Evolutionary conservation across 2,329 filamentous ascomycete genomes (phyloP), one percentile per base, ranked within the genome.

Genomic region (Leptographium galeiforme): DNA sequence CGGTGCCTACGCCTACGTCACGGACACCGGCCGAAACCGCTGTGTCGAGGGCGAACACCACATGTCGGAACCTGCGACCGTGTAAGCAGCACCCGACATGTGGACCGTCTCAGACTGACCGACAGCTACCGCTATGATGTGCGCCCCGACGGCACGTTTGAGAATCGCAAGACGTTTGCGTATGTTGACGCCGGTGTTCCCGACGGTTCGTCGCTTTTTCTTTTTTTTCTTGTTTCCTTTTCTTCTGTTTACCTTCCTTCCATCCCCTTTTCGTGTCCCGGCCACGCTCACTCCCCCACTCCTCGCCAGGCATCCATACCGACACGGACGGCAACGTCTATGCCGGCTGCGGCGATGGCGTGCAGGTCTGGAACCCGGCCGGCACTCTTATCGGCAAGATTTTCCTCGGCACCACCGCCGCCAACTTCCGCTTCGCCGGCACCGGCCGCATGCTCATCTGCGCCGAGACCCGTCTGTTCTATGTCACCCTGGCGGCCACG

Each of bases 341-440:
- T 58, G 63, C 68, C 16, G 74, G 72, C 39, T 72, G 70, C 54
- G 73, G 73, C 12, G 75, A 78, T 55, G 75, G 75, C 8, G 63
- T 78, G 25, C 68, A 74, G 14, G 72, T 78, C 8, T 78, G 67
- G 66, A 75, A 71, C 52, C 63, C 72, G 6, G 66, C 68, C 0
- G 74, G 74, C 6, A 72, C 68, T 19, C 66, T 78, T 1, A 66
- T 78, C 19, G 75, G 75, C 4, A 84, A 83, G 66, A 77, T 84
- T 47, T 74, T 74, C 57, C 63, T 78, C 0, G 67, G 68, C 50
- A 67, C 62, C 1, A 66, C 61, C 2, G 70, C 72, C 1, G 72
- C 73, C 16, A 76, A 76, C 61, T 76, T 76, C 63, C 68, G 72
- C 57, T 76, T 76, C 57, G 72, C 68, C 6, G 69, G 70, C 8